phyloP scores from a whole-genome alignment of 305 asterid genomes.

The Nicotiana rustica region DNA sequence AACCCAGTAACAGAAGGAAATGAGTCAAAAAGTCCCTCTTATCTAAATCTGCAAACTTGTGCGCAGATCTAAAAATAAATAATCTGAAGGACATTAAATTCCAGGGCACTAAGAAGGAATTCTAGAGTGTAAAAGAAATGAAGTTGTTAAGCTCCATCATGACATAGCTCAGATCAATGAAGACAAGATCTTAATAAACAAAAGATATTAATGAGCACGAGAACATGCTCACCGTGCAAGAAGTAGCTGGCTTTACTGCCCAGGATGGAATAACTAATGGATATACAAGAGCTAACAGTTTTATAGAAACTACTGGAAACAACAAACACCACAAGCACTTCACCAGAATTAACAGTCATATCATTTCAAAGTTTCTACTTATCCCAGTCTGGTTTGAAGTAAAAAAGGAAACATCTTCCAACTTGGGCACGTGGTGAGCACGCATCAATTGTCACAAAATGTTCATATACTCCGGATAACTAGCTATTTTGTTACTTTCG shows the following conservation, averaged over 20 bases:
- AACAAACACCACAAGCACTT: constrained; percentile 4
- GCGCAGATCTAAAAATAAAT: not conserved
- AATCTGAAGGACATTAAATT: not conserved
- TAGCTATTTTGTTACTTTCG: not conserved
- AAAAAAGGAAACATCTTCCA: not conserved
- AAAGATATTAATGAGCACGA: not conserved
- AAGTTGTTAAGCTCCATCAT: constrained; percentile 4
- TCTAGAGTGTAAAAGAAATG: constrained; percentile 8
- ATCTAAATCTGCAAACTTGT: not conserved
- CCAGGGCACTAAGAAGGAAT: constrained; percentile 22
- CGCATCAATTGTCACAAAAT: not conserved
- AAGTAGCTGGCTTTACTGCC: not conserved
- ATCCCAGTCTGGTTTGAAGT: constrained; percentile 11
- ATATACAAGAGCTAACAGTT: not conserved
- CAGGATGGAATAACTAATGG: not conserved
- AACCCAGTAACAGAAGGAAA: not conserved
- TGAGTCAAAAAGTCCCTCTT: not conserved
- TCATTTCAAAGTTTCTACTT: not conserved
- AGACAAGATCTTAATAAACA: constrained; percentile 6
- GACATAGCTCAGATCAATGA: constrained; percentile 20
- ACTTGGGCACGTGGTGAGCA: not conserved
- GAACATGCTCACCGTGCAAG: not conserved
- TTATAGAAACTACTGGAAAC: not conserved
- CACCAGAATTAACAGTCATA: constrained; percentile 5
- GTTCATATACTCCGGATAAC: not conserved